Percentiles rank a stretch among this genome's conserved stretches.
These are phyloP conservation scores for Diutina rugosa DNA, from an alignment of 1,139 yeast species.

Conservation along the genomic window DNA sequence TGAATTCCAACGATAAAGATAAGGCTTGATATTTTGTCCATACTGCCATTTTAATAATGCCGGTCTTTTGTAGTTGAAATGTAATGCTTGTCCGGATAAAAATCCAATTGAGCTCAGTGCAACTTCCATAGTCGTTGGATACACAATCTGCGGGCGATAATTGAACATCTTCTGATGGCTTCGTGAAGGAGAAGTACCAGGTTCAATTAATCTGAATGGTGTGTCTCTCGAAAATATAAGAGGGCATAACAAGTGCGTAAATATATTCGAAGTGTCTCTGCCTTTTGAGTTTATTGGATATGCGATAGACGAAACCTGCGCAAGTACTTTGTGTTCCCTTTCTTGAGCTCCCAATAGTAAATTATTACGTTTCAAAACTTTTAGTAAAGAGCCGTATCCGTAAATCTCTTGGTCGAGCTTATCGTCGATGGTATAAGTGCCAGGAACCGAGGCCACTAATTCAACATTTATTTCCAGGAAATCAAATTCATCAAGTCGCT, in stretches of 20 bases:
- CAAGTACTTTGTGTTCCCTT: constrained; percentile 20
- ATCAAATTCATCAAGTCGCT: background rate
- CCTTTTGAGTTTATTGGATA: constrained; percentile 26
- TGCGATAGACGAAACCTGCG: constrained; percentile 52
- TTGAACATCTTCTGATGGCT: constrained; percentile 16
- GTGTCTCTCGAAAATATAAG: constrained; percentile 13
- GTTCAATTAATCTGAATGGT: constrained; percentile 8
- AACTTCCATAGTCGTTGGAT: constrained; percentile 43
- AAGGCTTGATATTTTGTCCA: constrained; percentile 21
- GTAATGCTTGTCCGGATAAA: constrained; percentile 42
- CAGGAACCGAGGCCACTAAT: background rate
- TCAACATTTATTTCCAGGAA: background rate
- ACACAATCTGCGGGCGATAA: constrained; percentile 35
- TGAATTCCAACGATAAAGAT: constrained; percentile 19
- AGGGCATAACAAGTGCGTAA: constrained; percentile 45
- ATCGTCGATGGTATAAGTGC: background rate
- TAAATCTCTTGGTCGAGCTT: background rate
- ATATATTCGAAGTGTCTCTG: constrained; percentile 28
- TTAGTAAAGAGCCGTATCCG: constrained; percentile 15
- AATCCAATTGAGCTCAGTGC: constrained; percentile 29
- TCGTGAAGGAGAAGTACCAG: constrained; percentile 16
- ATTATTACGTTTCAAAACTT: constrained; percentile 21
- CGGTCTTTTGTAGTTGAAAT: constrained; percentile 25
- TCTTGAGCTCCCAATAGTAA: constrained; percentile 11
- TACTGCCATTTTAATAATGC: constrained; percentile 14